These are phyloP conservation scores for Mallotus japonicus DNA, from an alignment of 441 rosid genomes.

Conservation along the genomic window DNA sequence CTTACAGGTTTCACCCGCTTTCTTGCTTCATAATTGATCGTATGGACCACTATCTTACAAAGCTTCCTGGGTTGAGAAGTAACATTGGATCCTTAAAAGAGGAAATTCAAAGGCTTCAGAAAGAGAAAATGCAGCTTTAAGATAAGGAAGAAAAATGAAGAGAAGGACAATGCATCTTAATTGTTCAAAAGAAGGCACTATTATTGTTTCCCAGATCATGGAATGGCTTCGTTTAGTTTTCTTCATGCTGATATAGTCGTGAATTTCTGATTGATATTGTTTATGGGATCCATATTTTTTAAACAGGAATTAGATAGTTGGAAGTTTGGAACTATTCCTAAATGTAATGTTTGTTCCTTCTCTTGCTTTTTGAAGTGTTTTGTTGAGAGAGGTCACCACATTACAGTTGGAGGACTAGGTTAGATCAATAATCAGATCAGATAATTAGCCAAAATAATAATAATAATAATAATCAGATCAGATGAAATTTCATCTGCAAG, in stretches of 20 bases:
- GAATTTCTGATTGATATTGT: neutral
- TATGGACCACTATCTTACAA: constrained; percentile 74
- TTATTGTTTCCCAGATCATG: constrained; percentile 5
- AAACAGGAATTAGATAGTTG: neutral
- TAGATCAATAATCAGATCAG: too few species aligned
- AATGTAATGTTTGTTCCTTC: neutral
- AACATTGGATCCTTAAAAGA: constrained; percentile 64
- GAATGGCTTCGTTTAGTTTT: constrained; percentile 9
- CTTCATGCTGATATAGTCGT: neutral
- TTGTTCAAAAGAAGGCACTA: neutral
- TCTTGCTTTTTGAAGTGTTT: neutral
- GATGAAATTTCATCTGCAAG: too few species aligned
- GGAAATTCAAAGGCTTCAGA: constrained; percentile 59
- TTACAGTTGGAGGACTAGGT: neutral
- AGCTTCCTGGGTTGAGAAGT: constrained; percentile 65
- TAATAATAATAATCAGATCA: too few species aligned
- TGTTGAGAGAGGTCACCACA: neutral
- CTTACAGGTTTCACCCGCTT: constrained; percentile 82
- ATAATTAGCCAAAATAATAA: too few species aligned
- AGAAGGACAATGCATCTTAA: constrained; percentile 46
- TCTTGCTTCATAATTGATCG: constrained; percentile 84
- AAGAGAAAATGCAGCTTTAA: constrained; percentile 56
- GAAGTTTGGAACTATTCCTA: neutral
- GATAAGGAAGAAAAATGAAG: constrained; percentile 68
- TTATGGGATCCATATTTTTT: constrained; percentile 6